Evolutionary conservation across 331 rosid species (phyloP).

Genomic region (Ulmus americana): DNA sequence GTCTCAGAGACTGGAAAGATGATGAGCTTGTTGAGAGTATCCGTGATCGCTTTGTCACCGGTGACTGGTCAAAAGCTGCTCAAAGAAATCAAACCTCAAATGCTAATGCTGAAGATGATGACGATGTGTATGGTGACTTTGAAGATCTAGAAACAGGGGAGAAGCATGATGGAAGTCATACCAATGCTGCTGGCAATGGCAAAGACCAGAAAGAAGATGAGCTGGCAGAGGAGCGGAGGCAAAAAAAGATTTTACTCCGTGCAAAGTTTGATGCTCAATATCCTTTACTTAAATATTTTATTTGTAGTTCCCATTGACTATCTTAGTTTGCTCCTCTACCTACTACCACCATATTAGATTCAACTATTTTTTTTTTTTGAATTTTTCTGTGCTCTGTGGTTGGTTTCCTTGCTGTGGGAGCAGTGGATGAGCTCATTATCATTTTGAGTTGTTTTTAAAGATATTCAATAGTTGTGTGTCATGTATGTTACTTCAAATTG

Average conservation of each 20-base stretch:
- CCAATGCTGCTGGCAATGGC: conserved; percentile 24
- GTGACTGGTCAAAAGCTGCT: conserved; percentile 83
- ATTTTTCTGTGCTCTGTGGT: background rate
- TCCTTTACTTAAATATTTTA: conserved; percentile 41
- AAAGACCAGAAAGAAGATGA: conserved; percentile 36
- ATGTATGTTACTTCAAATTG: background rate
- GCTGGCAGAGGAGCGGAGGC: conserved; percentile 56
- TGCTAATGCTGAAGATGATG: conserved; percentile 38
- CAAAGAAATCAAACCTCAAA: conserved; percentile 43
- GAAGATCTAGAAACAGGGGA: conserved; percentile 90
- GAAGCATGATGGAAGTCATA: conserved; percentile 31
- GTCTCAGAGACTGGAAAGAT: conserved; percentile 41
- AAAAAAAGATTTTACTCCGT: conserved; percentile 76
- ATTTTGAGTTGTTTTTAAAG: background rate
- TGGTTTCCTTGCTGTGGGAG: background rate
- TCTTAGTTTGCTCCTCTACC: background rate
- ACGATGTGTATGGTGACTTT: conserved; percentile 66
- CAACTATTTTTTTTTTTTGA: background rate
- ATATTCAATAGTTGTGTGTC: background rate
- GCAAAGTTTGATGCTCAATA: conserved; percentile 83
- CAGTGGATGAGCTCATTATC: background rate
- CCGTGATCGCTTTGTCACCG: conserved; percentile 76
- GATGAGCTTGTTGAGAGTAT: conserved; percentile 41
- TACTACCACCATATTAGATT: background rate
- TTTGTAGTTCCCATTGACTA: background rate